A percentile compares a stretch with the other conserved stretches of the same genome.
phyloP scores from a whole-genome alignment of 257 asterid species.

The Ligustrum vulgare region DNA sequence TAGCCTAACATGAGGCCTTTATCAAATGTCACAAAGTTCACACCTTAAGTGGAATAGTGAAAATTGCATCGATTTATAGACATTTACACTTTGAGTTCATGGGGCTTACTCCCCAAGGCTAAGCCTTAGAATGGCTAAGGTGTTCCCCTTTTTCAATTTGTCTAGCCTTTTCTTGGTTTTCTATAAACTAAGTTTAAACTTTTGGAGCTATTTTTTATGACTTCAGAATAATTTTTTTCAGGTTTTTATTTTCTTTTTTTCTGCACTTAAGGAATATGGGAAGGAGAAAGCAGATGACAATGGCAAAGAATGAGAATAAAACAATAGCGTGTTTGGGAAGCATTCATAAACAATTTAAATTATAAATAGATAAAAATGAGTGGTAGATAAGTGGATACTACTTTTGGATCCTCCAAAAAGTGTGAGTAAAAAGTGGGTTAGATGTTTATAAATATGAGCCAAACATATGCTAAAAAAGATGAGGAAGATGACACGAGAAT shows the following conservation, averaged over 20 bases:
- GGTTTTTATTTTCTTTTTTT: not conserved
- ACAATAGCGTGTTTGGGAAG: not conserved
- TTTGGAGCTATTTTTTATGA: not conserved
- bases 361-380: no score
- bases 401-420: no score
- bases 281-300: not conserved
- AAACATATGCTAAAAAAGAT: not conserved
- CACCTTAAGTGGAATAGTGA: not conserved
- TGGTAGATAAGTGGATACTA: no score
- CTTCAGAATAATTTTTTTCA: not conserved
- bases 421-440: no score
- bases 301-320: not conserved
- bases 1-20: not conserved
- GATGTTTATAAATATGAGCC: no score
- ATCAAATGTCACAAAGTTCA: not conserved
- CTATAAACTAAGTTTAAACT: not conserved
- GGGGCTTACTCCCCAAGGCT: not conserved
- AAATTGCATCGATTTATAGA: not conserved
- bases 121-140: not conserved
- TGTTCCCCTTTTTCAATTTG: not conserved
- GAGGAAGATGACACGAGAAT: not conserved
- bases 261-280: not conserved
- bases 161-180: not conserved
- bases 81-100: not conserved
- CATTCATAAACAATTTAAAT: no score